A percentile compares a stretch with the other conserved stretches of the same genome.
These are phyloP conservation scores for Pseudozyma sp. DNA, from an alignment of 1,284 basidiomycete genomes.

Conservation along the genomic window DNA sequence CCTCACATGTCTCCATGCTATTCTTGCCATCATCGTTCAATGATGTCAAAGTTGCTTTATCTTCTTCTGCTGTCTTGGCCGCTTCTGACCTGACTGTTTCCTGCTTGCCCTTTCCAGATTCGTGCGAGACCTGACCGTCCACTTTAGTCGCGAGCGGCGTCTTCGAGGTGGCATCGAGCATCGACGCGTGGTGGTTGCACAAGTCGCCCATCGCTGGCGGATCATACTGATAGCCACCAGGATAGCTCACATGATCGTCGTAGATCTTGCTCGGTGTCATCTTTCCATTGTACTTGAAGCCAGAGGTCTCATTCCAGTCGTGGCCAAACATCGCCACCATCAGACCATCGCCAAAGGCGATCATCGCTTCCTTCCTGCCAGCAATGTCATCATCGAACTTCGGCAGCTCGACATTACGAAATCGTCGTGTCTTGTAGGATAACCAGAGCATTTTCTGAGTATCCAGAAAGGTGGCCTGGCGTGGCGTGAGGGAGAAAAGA, in stretches of 20 bases:
- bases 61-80: no score
- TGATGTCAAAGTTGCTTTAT: no score
- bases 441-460: not conserved
- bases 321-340: conserved; percentile 4
- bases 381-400: conserved; percentile 25
- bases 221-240: not conserved
- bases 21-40: no score
- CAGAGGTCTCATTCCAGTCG: conserved; percentile 2
- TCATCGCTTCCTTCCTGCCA: conserved; percentile 22
- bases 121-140: no score
- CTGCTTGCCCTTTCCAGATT: no score
- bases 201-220: not conserved
- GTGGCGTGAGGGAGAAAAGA: conserved; percentile 17
- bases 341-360: conserved; percentile 16
- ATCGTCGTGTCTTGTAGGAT: conserved; percentile 11
- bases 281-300: not conserved
- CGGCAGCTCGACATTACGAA: conserved; percentile 18
- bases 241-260: not conserved
- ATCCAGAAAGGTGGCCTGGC: conserved; percentile 15
- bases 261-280: conserved; percentile 16
- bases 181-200: not conserved
- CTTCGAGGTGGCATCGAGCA: no score
- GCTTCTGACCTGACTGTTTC: no score
- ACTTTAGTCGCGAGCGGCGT: no score
- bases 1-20: no score